phyloP scores from a whole-genome alignment of 1,139 yeast genomes.

The Tardiomyces depauwii region DNA sequence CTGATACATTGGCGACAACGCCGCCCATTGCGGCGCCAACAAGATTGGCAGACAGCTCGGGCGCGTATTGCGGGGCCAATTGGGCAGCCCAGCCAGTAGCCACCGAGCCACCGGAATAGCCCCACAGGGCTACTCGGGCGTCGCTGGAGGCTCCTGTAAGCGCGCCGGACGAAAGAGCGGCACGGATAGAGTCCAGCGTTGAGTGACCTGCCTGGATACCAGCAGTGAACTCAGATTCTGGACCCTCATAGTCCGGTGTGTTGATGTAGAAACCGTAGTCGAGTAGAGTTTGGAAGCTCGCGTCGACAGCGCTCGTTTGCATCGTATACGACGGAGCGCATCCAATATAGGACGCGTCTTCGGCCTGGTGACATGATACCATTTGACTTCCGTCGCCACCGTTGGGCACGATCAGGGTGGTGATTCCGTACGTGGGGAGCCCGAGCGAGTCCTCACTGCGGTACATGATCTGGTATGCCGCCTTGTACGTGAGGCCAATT shows the following conservation, averaged over 20 bases:
- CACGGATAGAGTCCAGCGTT: conserved; percentile 17
- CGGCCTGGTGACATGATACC: conserved; percentile 20
- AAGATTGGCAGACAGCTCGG: conserved; percentile 13
- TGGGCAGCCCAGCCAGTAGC: conserved; percentile 22
- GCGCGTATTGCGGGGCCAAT: conserved; percentile 16
- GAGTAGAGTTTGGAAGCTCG: conserved; percentile 4
- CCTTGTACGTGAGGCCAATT: too few species aligned
- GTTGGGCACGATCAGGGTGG: conserved; percentile 20
- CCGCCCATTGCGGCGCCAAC: conserved; percentile 22
- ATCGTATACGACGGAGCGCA: conserved; percentile 20
- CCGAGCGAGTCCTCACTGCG: conserved; percentile 18
- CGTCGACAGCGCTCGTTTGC: too few species aligned
- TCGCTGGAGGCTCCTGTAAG: conserved; percentile 6
- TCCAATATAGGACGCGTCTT: conserved; percentile 17
- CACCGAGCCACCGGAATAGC: conserved; percentile 22
- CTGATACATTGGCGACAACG: conserved; percentile 12
- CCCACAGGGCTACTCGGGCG: conserved; percentile 13
- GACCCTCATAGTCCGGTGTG: conserved; percentile 20
- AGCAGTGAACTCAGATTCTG: conserved; percentile 14
- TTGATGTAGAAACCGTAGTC: conserved; percentile 11
- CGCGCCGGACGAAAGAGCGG: conserved; percentile 9
- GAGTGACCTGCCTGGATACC: conserved; percentile 16
- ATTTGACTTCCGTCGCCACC: conserved; percentile 10
- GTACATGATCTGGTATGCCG: conserved; percentile 17
- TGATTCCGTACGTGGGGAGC: conserved; percentile 17